Evolutionary conservation across 345 rosid species (phyloP).

Genomic region (Hibiscus trionum): DNA sequence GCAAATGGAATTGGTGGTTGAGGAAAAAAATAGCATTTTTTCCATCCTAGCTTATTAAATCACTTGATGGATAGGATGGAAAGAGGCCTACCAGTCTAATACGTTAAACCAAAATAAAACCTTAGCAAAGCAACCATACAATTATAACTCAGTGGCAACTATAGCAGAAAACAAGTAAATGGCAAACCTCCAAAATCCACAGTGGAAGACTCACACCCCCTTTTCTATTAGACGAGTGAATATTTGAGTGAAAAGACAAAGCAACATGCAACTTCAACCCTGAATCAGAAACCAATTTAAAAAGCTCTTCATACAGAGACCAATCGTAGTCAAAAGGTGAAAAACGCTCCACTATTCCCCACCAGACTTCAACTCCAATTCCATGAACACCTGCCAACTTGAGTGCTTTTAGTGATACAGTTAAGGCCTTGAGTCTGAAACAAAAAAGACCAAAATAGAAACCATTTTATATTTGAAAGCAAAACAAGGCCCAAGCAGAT

Average conservation of each 20-base stretch:
- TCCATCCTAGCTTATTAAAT: neutral
- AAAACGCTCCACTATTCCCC: conserved; percentile 64
- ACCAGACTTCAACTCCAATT: conserved; percentile 65
- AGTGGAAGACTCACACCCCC: conserved; percentile 57
- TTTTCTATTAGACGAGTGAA: conserved; percentile 31
- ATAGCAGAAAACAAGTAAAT: conserved; percentile 11
- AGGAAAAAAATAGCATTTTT: neutral
- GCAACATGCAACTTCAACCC: conserved; percentile 57
- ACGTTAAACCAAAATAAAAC: conserved; percentile 1
- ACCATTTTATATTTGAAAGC: conserved; percentile 5
- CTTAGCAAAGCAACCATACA: neutral
- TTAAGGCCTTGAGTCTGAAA: conserved; percentile 62
- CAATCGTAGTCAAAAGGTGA: conserved; percentile 50
- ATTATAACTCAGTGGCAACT: neutral
- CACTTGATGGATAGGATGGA: neutral
- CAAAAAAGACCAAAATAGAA: conserved; percentile 19
- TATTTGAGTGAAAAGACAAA: conserved; percentile 56
- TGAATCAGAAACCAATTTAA: conserved; percentile 42
- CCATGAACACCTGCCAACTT: conserved; percentile 73
- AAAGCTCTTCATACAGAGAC: conserved; percentile 57
- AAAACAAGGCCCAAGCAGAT: neutral
- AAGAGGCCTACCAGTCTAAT: conserved; percentile 9
- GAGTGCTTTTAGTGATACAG: conserved; percentile 62
- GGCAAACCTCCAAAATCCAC: conserved; percentile 55
- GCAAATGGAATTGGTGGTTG: neutral